phyloP scores from a whole-genome alignment of 352 stramenopile species.

The Albugo candida region DNA sequence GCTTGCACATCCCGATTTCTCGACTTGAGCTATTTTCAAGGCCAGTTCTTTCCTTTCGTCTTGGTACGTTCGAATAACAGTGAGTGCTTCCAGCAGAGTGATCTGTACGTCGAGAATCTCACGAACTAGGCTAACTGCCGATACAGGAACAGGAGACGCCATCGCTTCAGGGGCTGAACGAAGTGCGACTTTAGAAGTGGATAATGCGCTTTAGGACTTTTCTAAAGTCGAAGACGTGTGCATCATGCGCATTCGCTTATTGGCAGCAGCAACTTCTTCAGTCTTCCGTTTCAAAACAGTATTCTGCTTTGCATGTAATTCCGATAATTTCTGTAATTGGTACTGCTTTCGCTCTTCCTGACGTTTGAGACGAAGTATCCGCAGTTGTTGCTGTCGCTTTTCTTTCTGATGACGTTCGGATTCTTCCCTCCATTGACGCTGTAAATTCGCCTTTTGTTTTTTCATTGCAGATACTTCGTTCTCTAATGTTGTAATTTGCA shows the following conservation, averaged over 20 bases:
- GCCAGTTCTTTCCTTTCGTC: conserved; percentile 31
- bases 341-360: conserved; percentile 36
- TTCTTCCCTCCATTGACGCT: conserved; percentile 18
- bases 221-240: conserved; percentile 12
- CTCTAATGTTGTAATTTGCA: conserved; percentile 30
- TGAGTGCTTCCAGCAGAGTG: conserved; percentile 25
- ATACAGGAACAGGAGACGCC: neutral
- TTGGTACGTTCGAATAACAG: conserved; percentile 24
- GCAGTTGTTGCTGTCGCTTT: conserved; percentile 19
- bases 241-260: conserved; percentile 24
- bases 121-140: conserved; percentile 10
- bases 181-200: neutral
- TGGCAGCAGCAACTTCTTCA: conserved; percentile 20
- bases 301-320: conserved; percentile 21
- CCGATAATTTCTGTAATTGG: conserved; percentile 26
- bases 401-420: conserved; percentile 20
- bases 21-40: conserved; percentile 3
- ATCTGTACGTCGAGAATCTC: conserved; percentile 23
- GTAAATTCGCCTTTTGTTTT: conserved; percentile 20
- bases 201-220: conserved; percentile 10
- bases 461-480: conserved; percentile 26
- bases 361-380: conserved; percentile 29
- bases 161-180: conserved; percentile 9
- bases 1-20: conserved; percentile 7
- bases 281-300: conserved; percentile 36